Evolutionary conservation across 371 early-diverging fungal species (phyloP), one percentile per base, ranked within the genome.

Genomic region (Choanephora cucurbitarum): DNA sequence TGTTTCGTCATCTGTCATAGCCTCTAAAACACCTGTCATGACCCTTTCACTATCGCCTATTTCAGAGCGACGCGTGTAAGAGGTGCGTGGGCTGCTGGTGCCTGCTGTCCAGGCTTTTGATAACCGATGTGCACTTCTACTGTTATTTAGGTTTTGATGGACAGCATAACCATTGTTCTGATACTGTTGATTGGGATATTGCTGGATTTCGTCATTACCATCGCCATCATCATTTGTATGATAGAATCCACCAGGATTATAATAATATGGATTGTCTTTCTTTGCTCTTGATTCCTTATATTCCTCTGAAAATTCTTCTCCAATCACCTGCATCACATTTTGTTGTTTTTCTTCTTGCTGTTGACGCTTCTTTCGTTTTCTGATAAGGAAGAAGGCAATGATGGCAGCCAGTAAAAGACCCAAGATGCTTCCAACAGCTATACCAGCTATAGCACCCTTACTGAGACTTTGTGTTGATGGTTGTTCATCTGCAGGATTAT

Each of bases 31-130:
- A n/a, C 70, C 70, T 19, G 73, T 70, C 14, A 61, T 49, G 0
- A 70, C 61, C 23, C 49, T 58, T 44, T 67, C 73, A 8, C 68
- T 67, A 58, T 73, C 73, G 14, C 73, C 73, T 24, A 73, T 45
- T 33, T 73, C 73, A 18, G 67, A 67, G 11, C 37, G 43, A 44
- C 52, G 45, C 4, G 62, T 42, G 39, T 22, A 59, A 17, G 59
- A 58, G 8, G 28, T 49, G 8, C 40, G 55, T 19, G 54, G 34
- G 43, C 45, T 49, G 18, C 45, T 52, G 8, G 44, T 43, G 2
- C 52, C 53, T 13, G 34, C 53, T 13, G 34, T 43, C 40, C 47
- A 60, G 3, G 52, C 60, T 44, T 56, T 65, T 14, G 63, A 57
- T 31, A 44, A 44, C 1, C 49, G 56, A 44, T 60, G 50, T 33